Evolutionary conservation across 768 basidiomycete species (phyloP).

Genomic region (Pilatotrama ljubarskyi): DNA sequence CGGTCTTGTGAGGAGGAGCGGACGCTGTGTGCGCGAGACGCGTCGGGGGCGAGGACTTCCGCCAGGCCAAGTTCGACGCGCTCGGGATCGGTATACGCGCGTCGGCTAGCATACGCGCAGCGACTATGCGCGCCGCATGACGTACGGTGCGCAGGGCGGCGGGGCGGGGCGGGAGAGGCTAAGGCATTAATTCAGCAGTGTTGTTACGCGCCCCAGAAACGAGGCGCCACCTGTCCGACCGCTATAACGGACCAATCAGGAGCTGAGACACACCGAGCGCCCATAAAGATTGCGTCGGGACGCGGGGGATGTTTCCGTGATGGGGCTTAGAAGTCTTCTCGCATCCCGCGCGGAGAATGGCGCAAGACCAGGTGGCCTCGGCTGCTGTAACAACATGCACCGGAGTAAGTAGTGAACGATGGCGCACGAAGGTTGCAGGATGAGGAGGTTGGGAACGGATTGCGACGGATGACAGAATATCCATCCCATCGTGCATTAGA

Average conservation of each 20-base stretch:
- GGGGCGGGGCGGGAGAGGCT: background rate
- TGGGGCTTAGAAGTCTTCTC: conserved; percentile 3
- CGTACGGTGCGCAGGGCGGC: conserved; percentile 3
- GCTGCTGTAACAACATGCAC: background rate
- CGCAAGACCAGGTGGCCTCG: background rate
- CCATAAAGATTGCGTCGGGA: background rate
- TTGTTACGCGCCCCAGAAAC: conserved; percentile 12
- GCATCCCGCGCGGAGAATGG: background rate
- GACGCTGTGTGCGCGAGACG: background rate
- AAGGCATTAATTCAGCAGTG: background rate
- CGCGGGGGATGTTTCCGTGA: background rate
- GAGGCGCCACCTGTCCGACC: background rate
- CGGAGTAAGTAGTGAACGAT: background rate
- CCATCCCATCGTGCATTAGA: background rate
- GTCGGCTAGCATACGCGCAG: conserved; percentile 7
- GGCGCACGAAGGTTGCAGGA: background rate
- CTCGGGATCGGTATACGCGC: background rate
- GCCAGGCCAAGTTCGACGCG: background rate
- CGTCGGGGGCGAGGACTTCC: background rate
- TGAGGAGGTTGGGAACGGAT: conserved; percentile 1
- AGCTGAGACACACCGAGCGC: conserved; percentile 1
- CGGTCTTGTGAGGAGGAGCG: background rate
- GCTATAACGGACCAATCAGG: conserved; percentile 5
- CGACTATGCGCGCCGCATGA: background rate
- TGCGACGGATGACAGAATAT: background rate